These are phyloP conservation scores for Trypanosoma brucei DNA, from an alignment of 208 protist species.

Conservation along the genomic window DNA sequence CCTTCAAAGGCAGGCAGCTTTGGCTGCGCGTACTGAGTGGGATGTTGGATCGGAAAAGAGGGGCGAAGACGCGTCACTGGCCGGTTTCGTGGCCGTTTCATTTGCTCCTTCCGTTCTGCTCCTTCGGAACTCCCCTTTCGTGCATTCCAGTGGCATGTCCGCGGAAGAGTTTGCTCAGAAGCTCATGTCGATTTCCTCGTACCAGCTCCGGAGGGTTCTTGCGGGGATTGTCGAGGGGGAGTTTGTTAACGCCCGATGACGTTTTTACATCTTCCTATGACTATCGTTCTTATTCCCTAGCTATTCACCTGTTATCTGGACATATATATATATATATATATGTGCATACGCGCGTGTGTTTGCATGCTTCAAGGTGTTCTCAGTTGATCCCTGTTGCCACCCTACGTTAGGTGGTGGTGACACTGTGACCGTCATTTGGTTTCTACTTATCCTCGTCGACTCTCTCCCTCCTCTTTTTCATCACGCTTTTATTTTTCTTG, in stretches of 20 bases:
- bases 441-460: too few relatives aligned
- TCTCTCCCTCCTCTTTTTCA: too few relatives aligned
- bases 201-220: conserved; percentile 9
- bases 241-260: not conserved
- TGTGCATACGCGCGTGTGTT: too few relatives aligned
- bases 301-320: too few relatives aligned
- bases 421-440: too few relatives aligned
- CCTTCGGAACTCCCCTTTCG: conserved; percentile 9
- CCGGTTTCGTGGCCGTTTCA: conserved; percentile 15
- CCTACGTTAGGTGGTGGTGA: too few relatives aligned
- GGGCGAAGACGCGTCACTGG: conserved; percentile 1
- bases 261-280: too few relatives aligned
- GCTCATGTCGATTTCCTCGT: conserved; percentile 11
- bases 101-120: conserved; percentile 22
- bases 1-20: not conserved
- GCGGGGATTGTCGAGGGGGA: not conserved
- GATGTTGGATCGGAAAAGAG: not conserved
- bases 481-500: too few relatives aligned
- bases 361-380: too few relatives aligned
- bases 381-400: too few relatives aligned
- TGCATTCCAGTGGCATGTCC: conserved; percentile 12
- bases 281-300: too few relatives aligned
- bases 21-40: conserved; percentile 5
- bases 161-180: conserved; percentile 20
- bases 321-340: too few relatives aligned